Conservation (phyloP, 2,329 filamentous ascomycete genomes). For the Fulvia fulva region DNA sequence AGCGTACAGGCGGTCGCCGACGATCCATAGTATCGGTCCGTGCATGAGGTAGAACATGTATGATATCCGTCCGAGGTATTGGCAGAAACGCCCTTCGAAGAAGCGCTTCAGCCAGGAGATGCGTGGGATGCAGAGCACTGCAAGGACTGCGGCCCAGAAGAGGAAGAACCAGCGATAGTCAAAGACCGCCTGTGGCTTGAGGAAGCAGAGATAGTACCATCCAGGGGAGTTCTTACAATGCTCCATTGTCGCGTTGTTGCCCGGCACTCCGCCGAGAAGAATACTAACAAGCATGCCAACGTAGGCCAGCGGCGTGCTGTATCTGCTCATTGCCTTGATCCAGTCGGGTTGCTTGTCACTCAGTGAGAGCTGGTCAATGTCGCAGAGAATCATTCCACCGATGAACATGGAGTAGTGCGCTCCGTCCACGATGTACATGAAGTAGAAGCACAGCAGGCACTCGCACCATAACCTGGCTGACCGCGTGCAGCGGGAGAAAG, state of each 20-base stretch:
- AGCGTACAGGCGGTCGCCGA: conserved; percentile 62
- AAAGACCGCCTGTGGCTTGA: conserved; percentile 39
- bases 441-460: conserved; percentile 56
- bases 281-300: conserved; percentile 51
- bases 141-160: conserved; percentile 49
- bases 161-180: conserved; percentile 33
- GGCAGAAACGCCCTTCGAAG: conserved; percentile 57
- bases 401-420: conserved; percentile 60
- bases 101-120: conserved; percentile 56
- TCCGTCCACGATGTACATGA: conserved; percentile 64
- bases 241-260: conserved; percentile 47
- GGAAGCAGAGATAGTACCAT: conserved; percentile 57
- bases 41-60: conserved; percentile 63
- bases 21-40: conserved; percentile 55
- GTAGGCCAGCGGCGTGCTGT: conserved; percentile 52
- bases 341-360: conserved; percentile 50
- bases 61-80: conserved; percentile 60
- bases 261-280: conserved; percentile 60
- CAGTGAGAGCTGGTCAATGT: conserved; percentile 55
- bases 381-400: conserved; percentile 58
- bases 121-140: conserved; percentile 55
- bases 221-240: conserved; percentile 54
- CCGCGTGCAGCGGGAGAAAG: conserved; percentile 54
- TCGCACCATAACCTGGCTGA: conserved; percentile 55
- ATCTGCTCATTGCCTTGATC: conserved; percentile 44